Conservation (phyloP, 768 basidiomycete genomes). For the Tulasnella sp. region DNA sequence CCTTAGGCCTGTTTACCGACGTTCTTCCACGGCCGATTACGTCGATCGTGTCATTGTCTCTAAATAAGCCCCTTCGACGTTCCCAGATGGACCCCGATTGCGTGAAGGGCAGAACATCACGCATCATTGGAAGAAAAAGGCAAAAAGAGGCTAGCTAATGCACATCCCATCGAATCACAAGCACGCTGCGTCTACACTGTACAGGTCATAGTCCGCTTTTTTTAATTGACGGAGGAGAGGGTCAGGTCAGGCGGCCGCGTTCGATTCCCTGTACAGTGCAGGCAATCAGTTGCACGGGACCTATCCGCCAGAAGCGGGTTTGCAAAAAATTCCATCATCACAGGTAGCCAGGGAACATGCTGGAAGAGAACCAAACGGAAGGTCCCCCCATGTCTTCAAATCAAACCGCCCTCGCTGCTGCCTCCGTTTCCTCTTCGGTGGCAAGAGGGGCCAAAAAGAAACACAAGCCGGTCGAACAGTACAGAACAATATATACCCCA, state of each 20-base stretch:
- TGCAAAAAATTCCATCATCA: neutral
- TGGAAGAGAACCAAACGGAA: neutral
- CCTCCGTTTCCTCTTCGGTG: neutral
- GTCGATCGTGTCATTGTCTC: neutral
- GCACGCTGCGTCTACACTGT: too few species aligned
- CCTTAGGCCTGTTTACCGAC: slow-evolving; percentile 1
- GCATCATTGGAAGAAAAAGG: neutral
- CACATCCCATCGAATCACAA: neutral
- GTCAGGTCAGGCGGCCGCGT: neutral
- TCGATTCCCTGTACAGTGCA: neutral
- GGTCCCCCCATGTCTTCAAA: neutral
- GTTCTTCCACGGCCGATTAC: neutral
- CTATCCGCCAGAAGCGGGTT: neutral
- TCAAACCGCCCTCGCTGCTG: neutral
- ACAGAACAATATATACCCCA: neutral
- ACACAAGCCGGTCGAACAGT: neutral
- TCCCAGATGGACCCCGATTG: neutral
- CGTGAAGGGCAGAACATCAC: neutral
- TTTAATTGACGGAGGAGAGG: neutral
- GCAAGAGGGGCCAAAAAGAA: neutral
- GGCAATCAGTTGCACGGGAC: slow-evolving; percentile 3
- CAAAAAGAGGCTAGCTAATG: neutral
- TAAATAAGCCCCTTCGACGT: neutral
- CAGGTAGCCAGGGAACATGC: neutral
- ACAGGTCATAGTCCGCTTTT: neutral